Conservation (phyloP, 2,329 filamentous ascomycete genomes). For the Trichocomaceae sp. region DNA sequence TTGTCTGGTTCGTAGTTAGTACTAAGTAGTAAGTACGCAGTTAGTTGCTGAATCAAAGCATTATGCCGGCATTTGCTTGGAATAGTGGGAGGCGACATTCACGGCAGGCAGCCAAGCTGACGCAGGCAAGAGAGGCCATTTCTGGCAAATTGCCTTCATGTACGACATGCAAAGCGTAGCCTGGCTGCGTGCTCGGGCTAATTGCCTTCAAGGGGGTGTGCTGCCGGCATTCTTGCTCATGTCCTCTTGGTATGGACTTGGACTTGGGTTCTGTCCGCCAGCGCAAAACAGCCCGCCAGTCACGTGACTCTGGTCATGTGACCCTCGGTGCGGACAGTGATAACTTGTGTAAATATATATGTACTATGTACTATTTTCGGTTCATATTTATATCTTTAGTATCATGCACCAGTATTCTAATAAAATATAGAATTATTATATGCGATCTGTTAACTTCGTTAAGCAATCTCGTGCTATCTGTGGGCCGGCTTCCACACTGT, state of each 20-base stretch:
- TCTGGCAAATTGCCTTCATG: too few species aligned
- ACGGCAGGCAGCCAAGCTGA: not conserved
- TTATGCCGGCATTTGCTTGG: not conserved
- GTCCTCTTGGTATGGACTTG: not conserved
- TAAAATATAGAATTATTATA: too few species aligned
- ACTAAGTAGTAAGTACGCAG: too few species aligned
- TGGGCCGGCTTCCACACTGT: conserved; percentile 6
- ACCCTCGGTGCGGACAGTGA: too few species aligned
- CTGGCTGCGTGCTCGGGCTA: not conserved
- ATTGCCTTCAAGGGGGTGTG: not conserved
- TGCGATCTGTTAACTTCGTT: too few species aligned
- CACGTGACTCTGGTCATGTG: not conserved
- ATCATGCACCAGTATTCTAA: too few species aligned
- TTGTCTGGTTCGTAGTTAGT: too few species aligned
- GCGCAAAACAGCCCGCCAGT: not conserved
- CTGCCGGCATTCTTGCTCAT: conserved; percentile 4
- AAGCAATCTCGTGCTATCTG: not conserved
- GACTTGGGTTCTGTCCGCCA: not conserved
- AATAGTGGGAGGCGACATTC: not conserved
- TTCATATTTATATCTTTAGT: too few species aligned
- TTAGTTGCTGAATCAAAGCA: too few species aligned
- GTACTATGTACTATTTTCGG: too few species aligned
- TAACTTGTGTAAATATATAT: too few species aligned
- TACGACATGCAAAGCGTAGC: not conserved
- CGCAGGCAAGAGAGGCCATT: not conserved